phyloP scores from a whole-genome alignment of 352 stramenopile species.

The Globisporangium cystogenes region DNA sequence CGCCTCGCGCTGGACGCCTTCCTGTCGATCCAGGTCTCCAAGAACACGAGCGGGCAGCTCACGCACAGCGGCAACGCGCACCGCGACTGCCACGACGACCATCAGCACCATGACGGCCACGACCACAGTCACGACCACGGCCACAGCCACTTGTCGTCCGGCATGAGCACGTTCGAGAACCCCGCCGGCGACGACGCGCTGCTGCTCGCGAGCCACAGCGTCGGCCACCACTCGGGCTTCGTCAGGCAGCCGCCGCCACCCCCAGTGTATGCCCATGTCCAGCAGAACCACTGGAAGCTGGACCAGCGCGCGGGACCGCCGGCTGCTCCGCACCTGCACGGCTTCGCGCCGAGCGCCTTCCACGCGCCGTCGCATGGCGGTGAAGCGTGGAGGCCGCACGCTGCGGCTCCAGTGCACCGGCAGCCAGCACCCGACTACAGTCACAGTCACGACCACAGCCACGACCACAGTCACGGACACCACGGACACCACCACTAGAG shows the following conservation, averaged over 20 bases:
- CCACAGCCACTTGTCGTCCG: constrained; percentile 11
- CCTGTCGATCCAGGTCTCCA: constrained; percentile 58
- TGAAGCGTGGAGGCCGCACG: background rate
- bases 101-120: constrained; percentile 11
- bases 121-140: constrained; percentile 11
- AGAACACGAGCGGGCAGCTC: constrained; percentile 18
- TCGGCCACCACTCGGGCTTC: constrained; percentile 11
- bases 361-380: background rate
- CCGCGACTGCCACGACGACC: constrained; percentile 11
- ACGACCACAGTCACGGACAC: background rate
- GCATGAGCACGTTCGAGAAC: constrained; percentile 65
- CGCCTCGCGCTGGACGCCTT: constrained; percentile 40
- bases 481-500: background rate
- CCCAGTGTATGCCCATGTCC: too few species aligned
- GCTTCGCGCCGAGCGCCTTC: background rate
- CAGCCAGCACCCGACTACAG: constrained; percentile 19
- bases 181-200: constrained; percentile 46
- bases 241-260: constrained; percentile 5
- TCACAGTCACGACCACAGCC: constrained; percentile 49
- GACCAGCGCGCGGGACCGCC: background rate
- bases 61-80: constrained; percentile 18
- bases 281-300: constrained; percentile 3
- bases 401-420: background rate
- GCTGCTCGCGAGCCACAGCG: constrained; percentile 1
- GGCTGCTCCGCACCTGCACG: background rate